phyloP scores from a whole-genome alignment of 2,329 filamentous ascomycete genomes.

The Colletotrichum coccodes region DNA sequence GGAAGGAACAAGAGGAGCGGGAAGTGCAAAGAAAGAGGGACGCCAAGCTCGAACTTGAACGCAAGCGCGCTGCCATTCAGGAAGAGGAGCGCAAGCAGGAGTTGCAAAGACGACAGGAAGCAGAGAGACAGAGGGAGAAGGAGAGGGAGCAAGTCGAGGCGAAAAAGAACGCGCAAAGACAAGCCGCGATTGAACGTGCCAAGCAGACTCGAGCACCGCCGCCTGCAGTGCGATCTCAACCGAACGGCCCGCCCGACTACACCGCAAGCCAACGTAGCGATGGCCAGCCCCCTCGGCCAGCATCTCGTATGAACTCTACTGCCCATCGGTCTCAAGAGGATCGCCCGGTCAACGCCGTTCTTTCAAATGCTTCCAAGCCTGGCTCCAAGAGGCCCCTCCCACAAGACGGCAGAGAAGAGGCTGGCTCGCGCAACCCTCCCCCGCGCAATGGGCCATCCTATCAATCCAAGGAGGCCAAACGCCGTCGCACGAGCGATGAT shows the following conservation, averaged over 20 bases:
- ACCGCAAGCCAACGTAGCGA: conserved; percentile 42
- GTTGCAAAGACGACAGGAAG: conserved; percentile 67
- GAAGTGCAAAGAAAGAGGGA: conserved; percentile 83
- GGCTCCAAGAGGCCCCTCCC: conserved; percentile 79
- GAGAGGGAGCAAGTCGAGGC: conserved; percentile 72
- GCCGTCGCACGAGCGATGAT: conserved; percentile 80
- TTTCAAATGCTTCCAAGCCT: conserved; percentile 75
- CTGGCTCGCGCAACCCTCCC: conserved; percentile 56
- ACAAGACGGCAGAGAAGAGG: conserved; percentile 69
- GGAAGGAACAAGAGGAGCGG: conserved; percentile 86
- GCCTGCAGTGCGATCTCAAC: conserved; percentile 65
- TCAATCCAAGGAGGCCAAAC: conserved; percentile 79
- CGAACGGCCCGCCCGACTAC: conserved; percentile 61
- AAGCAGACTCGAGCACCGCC: conserved; percentile 73
- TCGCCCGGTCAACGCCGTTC: conserved; percentile 68
- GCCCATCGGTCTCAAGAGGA: conserved; percentile 67
- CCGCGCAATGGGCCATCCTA: conserved; percentile 69
- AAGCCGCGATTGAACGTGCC: conserved; percentile 71
- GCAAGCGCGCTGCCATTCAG: conserved; percentile 74
- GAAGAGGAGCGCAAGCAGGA: conserved; percentile 73
- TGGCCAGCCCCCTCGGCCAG: conserved; percentile 48
- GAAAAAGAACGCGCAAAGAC: conserved; percentile 73
- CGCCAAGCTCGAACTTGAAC: conserved; percentile 83
- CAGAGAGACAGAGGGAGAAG: conserved; percentile 69
- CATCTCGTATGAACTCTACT: conserved; percentile 69